Evolutionary conservation across 2,329 filamentous ascomycete genomes (phyloP), one percentile per base, ranked within the genome.

Genomic region (Arthrobotrys iridis): DNA sequence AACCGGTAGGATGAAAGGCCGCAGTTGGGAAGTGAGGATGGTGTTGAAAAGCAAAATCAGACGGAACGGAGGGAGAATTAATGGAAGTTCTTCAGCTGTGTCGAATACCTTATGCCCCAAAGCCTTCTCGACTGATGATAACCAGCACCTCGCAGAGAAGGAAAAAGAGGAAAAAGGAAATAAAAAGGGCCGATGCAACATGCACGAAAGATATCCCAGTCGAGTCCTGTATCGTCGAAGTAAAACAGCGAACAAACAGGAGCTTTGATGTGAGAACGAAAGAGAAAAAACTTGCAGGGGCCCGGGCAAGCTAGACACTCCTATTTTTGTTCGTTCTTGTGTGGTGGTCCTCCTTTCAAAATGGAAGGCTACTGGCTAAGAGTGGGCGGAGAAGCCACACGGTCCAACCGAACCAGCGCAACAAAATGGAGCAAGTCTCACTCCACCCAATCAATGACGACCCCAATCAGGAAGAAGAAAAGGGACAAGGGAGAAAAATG

Each of bases 321-420:
- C 59, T 74, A 78, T 66, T 70, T 77, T 30, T 40, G 76, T 66
- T 65, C 64, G 60, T 65, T 65, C 58, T 63, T 46, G 58, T n/a
- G 59, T 58, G 77, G 77, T 33, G 48, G 67, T 71, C n/a, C 80
- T 80, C 81, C 80, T 80, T 80, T 80, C 80, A 79, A 81, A 80
- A 58, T 45, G 57, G 64, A 67, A 65, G 66, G 55, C 57, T 48
- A 57, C 66, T 58, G 50, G 71, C 59, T 60, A n/a, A n/a, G 41
- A 48, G 41, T 59, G 59, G 59, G 59, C 52, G 68, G 43, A 74
- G 62, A 66, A 66, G 70, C 70, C 62, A 74, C 70, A 74, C 62
- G 45, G 62, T 60, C 68, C 59, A 67, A 46, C 60, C 68, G 68
- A 74, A 66, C 68, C 59, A 50, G 48, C 59, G 48, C 50, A 52